A percentile compares a stretch with the other conserved stretches of the same genome.
These are phyloP conservation scores for Collybia mongolica DNA, from an alignment of 768 basidiomycete genomes.

Conservation along the genomic window DNA sequence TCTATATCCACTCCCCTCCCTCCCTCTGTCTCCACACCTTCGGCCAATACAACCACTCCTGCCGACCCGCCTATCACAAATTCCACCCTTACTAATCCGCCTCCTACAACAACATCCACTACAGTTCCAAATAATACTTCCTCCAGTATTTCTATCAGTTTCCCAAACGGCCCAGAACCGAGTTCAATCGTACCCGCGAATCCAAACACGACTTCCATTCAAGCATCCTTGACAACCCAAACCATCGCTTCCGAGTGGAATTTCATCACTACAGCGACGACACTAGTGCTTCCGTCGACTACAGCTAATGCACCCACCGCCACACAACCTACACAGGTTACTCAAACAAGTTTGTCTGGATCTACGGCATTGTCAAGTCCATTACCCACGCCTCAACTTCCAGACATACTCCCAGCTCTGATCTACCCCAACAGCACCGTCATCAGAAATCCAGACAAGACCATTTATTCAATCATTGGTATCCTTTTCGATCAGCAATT, in stretches of 20 bases:
- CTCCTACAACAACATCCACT: too few relatives aligned
- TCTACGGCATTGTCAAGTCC: conserved; percentile 16
- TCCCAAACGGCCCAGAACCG: too few relatives aligned
- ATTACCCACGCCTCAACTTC: conserved; percentile 43
- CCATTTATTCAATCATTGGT: conserved; percentile 51
- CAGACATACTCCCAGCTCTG: conserved; percentile 47
- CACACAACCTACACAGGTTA: conserved; percentile 43
- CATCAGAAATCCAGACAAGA: conserved; percentile 24
- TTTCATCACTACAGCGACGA: conserved; percentile 30
- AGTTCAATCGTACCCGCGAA: too few relatives aligned
- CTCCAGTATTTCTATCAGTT: too few relatives aligned
- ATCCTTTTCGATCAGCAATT: conserved; percentile 60
- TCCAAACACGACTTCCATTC: too few relatives aligned
- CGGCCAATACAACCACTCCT: too few relatives aligned
- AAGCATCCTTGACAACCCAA: too few relatives aligned
- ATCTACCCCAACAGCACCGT: conserved; percentile 48
- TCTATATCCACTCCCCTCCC: too few relatives aligned
- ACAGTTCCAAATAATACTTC: too few relatives aligned
- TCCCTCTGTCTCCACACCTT: too few relatives aligned
- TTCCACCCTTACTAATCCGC: too few relatives aligned
- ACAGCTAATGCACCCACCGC: conserved; percentile 28
- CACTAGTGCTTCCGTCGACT: conserved; percentile 36
- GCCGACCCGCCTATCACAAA: too few relatives aligned
- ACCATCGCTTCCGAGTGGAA: conserved; percentile 1
- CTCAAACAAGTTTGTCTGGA: conserved; percentile 17